These are phyloP conservation scores for Beta vulgaris DNA, from an alignment of 148 eudicot species.

Conservation along the genomic window DNA sequence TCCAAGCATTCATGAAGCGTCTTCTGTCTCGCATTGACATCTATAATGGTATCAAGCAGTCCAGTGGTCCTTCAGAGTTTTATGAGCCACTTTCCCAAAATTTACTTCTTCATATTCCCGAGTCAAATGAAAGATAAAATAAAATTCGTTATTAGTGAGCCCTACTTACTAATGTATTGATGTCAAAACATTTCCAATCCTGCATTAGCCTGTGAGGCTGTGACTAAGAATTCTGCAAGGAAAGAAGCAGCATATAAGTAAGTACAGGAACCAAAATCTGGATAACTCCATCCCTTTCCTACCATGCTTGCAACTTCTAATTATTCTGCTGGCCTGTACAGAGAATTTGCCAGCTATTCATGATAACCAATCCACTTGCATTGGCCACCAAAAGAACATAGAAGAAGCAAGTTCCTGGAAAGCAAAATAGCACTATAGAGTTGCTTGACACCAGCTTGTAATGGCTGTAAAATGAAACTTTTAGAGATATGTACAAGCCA, in stretches of 20 bases:
- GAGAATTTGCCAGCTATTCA: neutral
- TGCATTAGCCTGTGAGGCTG: conserved; percentile 29
- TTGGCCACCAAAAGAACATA: neutral
- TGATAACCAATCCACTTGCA: conserved; percentile 7
- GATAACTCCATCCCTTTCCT: conserved; percentile 7
- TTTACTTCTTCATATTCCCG: conserved; percentile 23
- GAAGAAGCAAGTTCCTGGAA: neutral
- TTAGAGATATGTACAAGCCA: neutral
- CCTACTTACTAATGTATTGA: conserved; percentile 31
- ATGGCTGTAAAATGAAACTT: neutral
- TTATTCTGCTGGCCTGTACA: neutral
- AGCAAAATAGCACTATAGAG: neutral
- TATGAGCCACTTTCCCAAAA: conserved; percentile 30
- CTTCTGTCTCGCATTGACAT: conserved; percentile 25
- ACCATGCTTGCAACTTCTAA: neutral
- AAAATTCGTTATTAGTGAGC: neutral
- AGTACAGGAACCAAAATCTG: conserved; percentile 2
- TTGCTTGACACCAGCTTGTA: conserved; percentile 7
- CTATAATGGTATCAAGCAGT: conserved; percentile 18
- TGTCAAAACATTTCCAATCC: conserved; percentile 31
- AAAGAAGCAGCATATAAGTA: conserved; percentile 39
- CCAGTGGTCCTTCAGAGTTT: conserved; percentile 41
- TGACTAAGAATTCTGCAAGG: conserved; percentile 43
- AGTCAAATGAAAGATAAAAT: neutral
- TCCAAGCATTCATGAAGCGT: conserved; percentile 19